Evolutionary conservation across 75 land plant species (phyloP).

Genomic region (Selaginella tamariscina): DNA sequence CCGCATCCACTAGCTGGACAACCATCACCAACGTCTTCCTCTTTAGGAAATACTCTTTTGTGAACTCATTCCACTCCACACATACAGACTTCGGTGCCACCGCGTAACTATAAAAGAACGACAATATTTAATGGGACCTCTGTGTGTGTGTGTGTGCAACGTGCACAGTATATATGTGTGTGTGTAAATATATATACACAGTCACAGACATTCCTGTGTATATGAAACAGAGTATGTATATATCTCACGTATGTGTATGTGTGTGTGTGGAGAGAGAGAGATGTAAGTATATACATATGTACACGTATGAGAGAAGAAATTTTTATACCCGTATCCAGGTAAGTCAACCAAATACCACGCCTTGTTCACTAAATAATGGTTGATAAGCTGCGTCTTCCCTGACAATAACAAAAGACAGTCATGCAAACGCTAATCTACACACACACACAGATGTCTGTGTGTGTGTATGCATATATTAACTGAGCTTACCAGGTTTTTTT

Average conservation of each 20-base stretch:
- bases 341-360: slow-evolving; percentile 96
- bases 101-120: slow-evolving; percentile 52
- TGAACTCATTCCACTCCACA: slow-evolving; percentile 73
- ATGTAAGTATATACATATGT: too few relatives aligned
- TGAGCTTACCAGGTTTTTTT: slow-evolving; percentile 62
- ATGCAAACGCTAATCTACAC: too few relatives aligned
- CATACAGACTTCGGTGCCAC: slow-evolving; percentile 63
- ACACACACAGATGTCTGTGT: too few relatives aligned
- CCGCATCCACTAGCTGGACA: slow-evolving; percentile 75
- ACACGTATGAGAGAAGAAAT: not conserved
- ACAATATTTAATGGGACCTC: not conserved
- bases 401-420: slow-evolving; percentile 18
- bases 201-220: not conserved
- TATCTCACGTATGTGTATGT: too few relatives aligned
- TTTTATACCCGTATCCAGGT: slow-evolving; percentile 89
- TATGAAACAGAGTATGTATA: not conserved
- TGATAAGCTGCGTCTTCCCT: slow-evolving; percentile 97
- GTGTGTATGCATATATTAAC: too few relatives aligned
- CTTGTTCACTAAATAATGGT: slow-evolving; percentile 87
- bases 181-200: too few relatives aligned
- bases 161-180: too few relatives aligned
- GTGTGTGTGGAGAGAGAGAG: too few relatives aligned
- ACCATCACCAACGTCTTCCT: slow-evolving; percentile 65
- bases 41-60: slow-evolving; percentile 75
- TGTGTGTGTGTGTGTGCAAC: too few relatives aligned